phyloP scores from a whole-genome alignment of 371 early-diverging fungal species.

The Mortierella polycephala region DNA sequence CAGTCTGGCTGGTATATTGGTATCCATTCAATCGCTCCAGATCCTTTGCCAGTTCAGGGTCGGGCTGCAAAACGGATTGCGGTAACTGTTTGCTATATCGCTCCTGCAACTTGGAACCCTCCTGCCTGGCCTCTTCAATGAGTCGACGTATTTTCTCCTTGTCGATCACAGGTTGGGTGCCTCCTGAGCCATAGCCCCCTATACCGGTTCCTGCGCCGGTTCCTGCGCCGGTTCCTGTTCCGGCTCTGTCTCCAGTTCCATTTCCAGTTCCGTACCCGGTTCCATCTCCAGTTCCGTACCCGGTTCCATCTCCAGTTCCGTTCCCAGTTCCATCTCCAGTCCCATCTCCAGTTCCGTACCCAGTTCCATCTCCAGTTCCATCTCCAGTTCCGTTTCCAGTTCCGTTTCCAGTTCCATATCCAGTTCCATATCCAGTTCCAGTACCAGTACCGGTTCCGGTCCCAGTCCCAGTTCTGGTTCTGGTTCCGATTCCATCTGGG shows the following conservation, averaged over 20 bases:
- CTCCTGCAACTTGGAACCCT: conserved; percentile 41
- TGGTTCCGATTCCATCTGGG: neutral
- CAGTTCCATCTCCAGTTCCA: neutral
- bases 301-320: neutral
- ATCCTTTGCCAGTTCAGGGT: conserved; percentile 28
- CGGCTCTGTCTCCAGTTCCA: neutral
- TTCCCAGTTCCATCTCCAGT: neutral
- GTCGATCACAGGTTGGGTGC: conserved; percentile 37
- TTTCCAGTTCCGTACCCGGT: neutral
- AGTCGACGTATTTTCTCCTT: conserved; percentile 41
- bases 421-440: conserved; percentile 11
- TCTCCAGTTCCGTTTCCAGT: conserved; percentile 10
- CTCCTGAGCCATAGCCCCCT: neutral
- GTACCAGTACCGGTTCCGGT: conserved; percentile 7
- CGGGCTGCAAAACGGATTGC: conserved; percentile 19
- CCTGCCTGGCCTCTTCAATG: conserved; percentile 48
- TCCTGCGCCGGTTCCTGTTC: neutral
- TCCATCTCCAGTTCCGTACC: neutral
- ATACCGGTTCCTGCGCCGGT: conserved; percentile 5
- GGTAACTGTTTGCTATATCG: conserved; percentile 51
- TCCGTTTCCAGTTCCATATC: conserved; percentile 3
- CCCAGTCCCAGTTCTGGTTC: conserved; percentile 19
- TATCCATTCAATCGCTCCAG: conserved; percentile 32
- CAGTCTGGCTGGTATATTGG: conserved; percentile 21
- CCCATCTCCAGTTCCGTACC: neutral